Base-by-base conservation (phyloP, 2,329 filamentous ascomycete genomes). In the Pyrenophora graminea region DNA sequence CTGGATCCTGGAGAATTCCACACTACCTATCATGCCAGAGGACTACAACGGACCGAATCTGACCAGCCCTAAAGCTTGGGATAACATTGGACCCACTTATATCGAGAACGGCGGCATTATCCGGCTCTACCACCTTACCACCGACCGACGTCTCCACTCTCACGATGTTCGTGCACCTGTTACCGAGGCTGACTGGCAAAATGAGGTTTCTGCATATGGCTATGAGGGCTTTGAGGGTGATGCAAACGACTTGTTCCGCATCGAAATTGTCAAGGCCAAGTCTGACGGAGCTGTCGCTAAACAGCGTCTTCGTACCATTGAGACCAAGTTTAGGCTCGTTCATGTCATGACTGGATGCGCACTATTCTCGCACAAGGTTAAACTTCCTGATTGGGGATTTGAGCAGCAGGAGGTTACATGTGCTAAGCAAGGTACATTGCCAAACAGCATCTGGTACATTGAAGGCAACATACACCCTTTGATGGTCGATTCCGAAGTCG, bases 321-420 rank as follows among this genome's bases (percentile, higher is more conserved):
- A 99, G 77, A 91, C 91, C 65, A 97, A 97, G 78, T 99, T 99
- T 80, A 89, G 86, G 70, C 87, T 99, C 38, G 84, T 97, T 30
- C 94, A 99, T 70, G 78, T 96, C 71, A 97, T 99, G 94, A 96
- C 91, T 57, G 92, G 93, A 39, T 99, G 94, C 70, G 89, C 88
- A 10, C 82, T 99, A 19, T 99, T 99, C 80, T 97, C 93, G 0
- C 94, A 99, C 82, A 97, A 97, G 79, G 92, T 97, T 72, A 99
- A 99, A 80, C 86, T 99, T 51, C 94, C 94, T 3, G 91, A 96
- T 2, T 99, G 94, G 94, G 94, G 90, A 39, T 99, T 88, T 45
- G 94, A 97, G 74, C 94, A 99, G 74, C 94, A 99, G 74, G 94
- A 99, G 76, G 94, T 99, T n/a, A 97, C 93, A 17, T 99, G 94